Evolutionary conservation across 2,329 filamentous ascomycete species (phyloP).

Genomic region (Metarhizium robertsii): DNA sequence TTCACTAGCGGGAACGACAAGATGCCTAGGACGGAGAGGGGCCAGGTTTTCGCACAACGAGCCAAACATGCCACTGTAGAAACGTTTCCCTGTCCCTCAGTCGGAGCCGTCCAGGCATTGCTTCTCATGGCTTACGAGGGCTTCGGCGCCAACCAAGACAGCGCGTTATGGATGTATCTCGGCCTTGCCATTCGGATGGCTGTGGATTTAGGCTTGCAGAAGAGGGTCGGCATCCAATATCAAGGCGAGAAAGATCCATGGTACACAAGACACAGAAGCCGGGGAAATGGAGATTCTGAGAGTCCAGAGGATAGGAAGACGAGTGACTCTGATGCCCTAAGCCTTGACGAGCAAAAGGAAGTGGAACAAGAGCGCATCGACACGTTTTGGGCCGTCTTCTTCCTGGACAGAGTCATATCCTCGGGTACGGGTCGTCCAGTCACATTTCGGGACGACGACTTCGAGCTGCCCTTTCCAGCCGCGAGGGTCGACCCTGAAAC

Average conservation of each 20-base stretch:
- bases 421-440: conserved; percentile 79
- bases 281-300: conserved; percentile 22
- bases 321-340: conserved; percentile 29
- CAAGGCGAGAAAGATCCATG: conserved; percentile 44
- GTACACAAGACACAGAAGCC: conserved; percentile 35
- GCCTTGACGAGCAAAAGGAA: conserved; percentile 46
- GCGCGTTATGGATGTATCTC: conserved; percentile 88
- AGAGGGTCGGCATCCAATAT: conserved; percentile 62
- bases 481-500: conserved; percentile 42
- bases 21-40: conserved; percentile 55
- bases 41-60: conserved; percentile 68
- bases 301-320: conserved; percentile 32
- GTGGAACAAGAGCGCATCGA: conserved; percentile 76
- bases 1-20: conserved; percentile 39
- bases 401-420: conserved; percentile 79
- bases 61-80: conserved; percentile 78
- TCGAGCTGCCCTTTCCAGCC: conserved; percentile 63
- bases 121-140: conserved; percentile 80
- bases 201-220: conserved; percentile 72
- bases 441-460: conserved; percentile 75
- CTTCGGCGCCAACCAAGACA: conserved; percentile 81
- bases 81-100: conserved; percentile 71
- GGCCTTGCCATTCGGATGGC: conserved; percentile 80
- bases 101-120: conserved; percentile 76
- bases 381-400: conserved; percentile 85